phyloP scores from a whole-genome alignment of 495 filamentous ascomycete species.

The Alectoria sarmentosa region DNA sequence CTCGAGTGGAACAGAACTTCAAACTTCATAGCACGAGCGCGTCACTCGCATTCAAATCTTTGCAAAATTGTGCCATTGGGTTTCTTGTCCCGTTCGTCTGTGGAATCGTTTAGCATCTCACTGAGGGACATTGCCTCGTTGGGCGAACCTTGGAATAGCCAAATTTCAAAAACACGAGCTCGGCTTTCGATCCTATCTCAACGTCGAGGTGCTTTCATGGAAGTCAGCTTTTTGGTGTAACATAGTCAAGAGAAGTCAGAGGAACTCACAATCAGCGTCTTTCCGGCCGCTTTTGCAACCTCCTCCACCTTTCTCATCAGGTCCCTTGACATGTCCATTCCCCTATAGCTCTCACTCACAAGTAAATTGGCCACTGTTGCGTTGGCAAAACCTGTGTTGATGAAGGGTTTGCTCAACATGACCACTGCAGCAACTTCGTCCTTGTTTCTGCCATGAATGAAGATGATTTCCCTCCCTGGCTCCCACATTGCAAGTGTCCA shows the following conservation, averaged over 20 bases:
- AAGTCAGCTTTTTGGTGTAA: not conserved
- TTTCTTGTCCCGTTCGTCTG: not conserved
- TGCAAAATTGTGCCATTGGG: not conserved
- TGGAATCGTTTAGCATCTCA: no score
- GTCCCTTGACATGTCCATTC: not conserved
- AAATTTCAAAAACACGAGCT: not conserved
- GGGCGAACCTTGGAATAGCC: not conserved
- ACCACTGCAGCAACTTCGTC: not conserved
- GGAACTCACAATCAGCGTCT: not conserved
- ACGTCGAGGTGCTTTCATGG: not conserved
- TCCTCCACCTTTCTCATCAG: not conserved
- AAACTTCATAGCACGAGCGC: not conserved
- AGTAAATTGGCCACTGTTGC: not conserved
- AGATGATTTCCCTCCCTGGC: not conserved
- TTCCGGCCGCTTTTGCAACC: not conserved
- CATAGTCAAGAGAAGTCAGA: not conserved
- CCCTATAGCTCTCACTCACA: not conserved
- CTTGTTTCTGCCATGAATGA: not conserved
- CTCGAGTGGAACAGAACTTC: no score
- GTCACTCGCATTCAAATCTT: no score
- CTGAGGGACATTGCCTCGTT: not conserved
- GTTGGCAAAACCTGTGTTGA: not conserved
- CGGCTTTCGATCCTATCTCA: not conserved
- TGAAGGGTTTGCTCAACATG: not conserved
- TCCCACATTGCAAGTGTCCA: not conserved